Evolutionary conservation across 768 basidiomycete genomes (phyloP), one percentile per base, ranked within the genome.

Genomic region (Stropharia rugosoannulata): DNA sequence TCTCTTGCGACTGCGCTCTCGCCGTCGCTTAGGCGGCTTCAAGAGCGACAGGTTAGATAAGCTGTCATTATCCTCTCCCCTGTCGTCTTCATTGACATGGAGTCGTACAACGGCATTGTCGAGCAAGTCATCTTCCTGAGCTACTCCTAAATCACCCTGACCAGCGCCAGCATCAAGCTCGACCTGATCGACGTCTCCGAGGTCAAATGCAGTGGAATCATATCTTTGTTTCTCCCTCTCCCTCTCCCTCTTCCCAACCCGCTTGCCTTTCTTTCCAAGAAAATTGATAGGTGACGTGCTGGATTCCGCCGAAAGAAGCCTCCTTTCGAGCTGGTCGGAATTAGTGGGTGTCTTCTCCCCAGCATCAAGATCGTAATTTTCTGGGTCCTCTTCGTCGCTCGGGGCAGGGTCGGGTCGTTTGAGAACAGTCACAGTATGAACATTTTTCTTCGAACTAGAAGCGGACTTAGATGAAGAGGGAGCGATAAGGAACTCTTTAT

Each of bases 401-500:
- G 39, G 7, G 1, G 19, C n/a, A 12, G 15, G 25, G 4, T 43
- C 22, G 27, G 57, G 59, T 27, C 62, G 45, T 25, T 49, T 54
- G 16, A 63, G 52, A 25, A 58, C 58, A 12, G 53, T 59, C 9
- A 59, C 38, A 41, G 22, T 9, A 39, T 32, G 35, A 12, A 51
- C 43, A 9, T 29, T 52, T 7, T 27, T 43, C 51, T 52, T 32
- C 42, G 51, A 37, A 13, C 16, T 43, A 18, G 41, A 43, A 6
- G 41, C 44, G 7, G 51, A 43, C 46, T 41, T 45, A 5, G 45
- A 47, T 15, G 56, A 18, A 6, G 57, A 52, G 11, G 57, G 55
- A 46, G 59, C 51, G 35, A 68, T 51, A n/a, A 68, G 64, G 49
- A 68, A 68, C 43, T 65, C 62, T 39, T 67, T 60, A 11, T 66